Percentiles rank a stretch among this genome's conserved stretches.
Conservation (phyloP, 208 protist species). For the Trypanosoma boissoni region DNA sequence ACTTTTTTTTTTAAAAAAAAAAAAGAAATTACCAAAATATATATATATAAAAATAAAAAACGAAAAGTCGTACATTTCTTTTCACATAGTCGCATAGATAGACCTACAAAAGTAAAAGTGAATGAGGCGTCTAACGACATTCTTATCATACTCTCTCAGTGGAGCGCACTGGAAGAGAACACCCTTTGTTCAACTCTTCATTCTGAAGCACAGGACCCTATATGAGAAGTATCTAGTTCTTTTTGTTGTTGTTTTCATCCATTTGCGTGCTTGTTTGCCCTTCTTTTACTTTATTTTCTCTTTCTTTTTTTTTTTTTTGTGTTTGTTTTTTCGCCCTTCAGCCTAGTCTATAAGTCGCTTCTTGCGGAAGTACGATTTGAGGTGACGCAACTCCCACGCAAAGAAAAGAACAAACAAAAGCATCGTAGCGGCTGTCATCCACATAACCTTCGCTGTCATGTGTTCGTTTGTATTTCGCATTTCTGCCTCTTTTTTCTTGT, state of each 20-base stretch:
- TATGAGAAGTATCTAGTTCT: too few species aligned
- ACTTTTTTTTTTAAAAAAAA: conserved; percentile 3
- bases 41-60: too few species aligned
- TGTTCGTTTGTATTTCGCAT: conserved; percentile 89
- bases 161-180: too few species aligned
- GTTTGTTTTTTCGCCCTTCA: not conserved
- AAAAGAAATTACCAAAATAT: too few species aligned
- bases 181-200: too few species aligned
- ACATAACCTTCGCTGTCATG: conserved; percentile 67
- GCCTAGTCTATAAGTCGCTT: conserved; percentile 90
- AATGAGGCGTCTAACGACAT: too few species aligned
- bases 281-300: not conserved
- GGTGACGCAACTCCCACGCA: conserved; percentile 63
- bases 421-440: conserved; percentile 58
- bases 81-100: too few species aligned
- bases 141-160: too few species aligned
- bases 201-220: too few species aligned
- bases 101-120: too few species aligned
- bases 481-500: conserved; percentile 77
- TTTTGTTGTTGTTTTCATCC: not conserved
- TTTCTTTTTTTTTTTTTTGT: conserved; percentile 11
- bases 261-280: not conserved
- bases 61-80: too few species aligned
- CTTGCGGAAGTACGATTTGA: conserved; percentile 85
- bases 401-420: conserved; percentile 71